Evolutionary conservation across 2,329 filamentous ascomycete species (phyloP), one percentile per base, ranked within the genome.

Genomic region (Claviceps sp.): DNA sequence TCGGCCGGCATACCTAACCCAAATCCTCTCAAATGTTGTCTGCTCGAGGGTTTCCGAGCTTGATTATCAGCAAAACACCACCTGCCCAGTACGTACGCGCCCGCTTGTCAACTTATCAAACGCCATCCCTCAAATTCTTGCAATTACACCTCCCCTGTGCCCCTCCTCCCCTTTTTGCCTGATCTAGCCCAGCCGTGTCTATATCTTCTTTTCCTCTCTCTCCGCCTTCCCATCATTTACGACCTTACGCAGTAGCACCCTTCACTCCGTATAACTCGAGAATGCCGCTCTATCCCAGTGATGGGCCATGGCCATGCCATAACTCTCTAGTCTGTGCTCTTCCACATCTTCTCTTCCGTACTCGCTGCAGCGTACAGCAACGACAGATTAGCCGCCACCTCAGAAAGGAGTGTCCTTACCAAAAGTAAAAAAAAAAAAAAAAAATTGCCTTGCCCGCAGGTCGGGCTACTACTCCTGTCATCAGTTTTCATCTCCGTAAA

Each of bases 321-420:
- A 43, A 43, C 17, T 49, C 13, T 44, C 38, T n/a, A 34, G 2
- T 8, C n/a, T 24, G 3, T 34, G 3, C 5, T 14, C 42, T n/a
- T 26, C 34, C 19, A 19, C 24, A 13, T 4, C 5, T 50, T 8
- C n/a, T 8, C 44, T 22, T 47, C 50, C 4, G 42, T 19, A 46
- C 37, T 26, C 24, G 38, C 30, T 52, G 53, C 24, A 26, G 26
- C 19, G 54, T 48, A 55, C 51, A 48, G 55, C 55, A 44, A 24
- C 19, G 14, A 40, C 17, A 19, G 17, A 22, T 5, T n/a, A 11
- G 5, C 40, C 16, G 2, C 43, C 24, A n/a, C 11, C 24, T n/a
- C 16, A 3, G 6, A 14, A 19, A 47, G 10, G 10, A 34, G 11
- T 24, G 14, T 30, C n/a, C 24, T 24, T 3, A 13, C 30, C 4